A percentile compares a stretch with the other conserved stretches of the same genome.
phyloP scores from a whole-genome alignment of 257 asterid species.

The Datura wrightii region DNA sequence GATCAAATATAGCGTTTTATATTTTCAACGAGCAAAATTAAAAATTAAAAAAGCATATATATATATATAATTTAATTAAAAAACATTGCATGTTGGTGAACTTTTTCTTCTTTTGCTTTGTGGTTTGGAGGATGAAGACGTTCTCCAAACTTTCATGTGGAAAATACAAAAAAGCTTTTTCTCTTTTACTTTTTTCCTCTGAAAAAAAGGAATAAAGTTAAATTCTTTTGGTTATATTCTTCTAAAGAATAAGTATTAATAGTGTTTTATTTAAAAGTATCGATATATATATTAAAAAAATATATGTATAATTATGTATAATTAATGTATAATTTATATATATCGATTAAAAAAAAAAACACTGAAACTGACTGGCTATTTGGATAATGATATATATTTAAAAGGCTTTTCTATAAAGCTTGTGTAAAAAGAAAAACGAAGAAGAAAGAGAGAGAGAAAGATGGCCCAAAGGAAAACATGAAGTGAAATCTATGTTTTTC shows the following conservation, averaged over 20 bases:
- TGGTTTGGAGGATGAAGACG: conserved; percentile 15
- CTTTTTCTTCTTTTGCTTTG: conserved; percentile 25
- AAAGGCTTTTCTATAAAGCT: too few species aligned
- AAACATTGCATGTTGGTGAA: neutral
- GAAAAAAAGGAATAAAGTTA: neutral
- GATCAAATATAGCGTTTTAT: too few species aligned
- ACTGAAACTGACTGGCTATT: neutral
- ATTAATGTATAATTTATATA: neutral
- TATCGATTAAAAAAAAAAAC: neutral
- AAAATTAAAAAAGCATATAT: too few species aligned
- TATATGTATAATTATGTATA: neutral
- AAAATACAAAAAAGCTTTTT: neutral
- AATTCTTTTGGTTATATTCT: conserved; percentile 14
- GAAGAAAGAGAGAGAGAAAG: too few species aligned
- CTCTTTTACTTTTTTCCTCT: neutral
- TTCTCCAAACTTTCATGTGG: conserved; percentile 3
- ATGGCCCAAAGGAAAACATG: neutral
- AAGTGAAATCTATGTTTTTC: neutral
- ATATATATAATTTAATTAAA: too few species aligned
- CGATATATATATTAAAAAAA: too few species aligned
- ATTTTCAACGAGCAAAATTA: too few species aligned
- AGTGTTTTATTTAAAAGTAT: neutral
- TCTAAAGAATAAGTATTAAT: conserved; percentile 7
- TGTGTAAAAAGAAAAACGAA: too few species aligned
- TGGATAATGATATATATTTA: neutral